Percentiles rank a stretch among this genome's conserved stretches.
Evolutionary conservation across 1,284 basidiomycete genomes (phyloP).

Genomic region (Gymnopus androsaceus): DNA sequence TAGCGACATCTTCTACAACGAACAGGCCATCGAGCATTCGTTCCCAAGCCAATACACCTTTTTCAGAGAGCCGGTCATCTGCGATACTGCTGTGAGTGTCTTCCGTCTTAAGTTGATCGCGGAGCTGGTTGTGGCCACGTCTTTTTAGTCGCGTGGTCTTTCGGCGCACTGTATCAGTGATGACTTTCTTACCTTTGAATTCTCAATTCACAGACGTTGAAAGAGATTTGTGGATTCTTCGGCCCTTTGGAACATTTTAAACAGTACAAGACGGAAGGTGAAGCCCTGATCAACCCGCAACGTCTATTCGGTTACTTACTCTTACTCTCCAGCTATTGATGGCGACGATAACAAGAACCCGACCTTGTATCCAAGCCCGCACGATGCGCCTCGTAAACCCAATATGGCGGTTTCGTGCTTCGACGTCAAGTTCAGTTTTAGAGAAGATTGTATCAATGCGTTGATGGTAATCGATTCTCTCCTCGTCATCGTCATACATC

Average conservation of each 20-base stretch:
- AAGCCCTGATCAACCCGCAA: neutral
- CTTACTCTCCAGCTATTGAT: neutral
- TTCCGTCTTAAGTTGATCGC: neutral
- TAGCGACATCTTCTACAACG: constrained; percentile 54
- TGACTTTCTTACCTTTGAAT: neutral
- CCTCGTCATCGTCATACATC: constrained; percentile 8
- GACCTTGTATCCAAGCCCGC: constrained; percentile 36
- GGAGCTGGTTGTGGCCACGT: too few relatives aligned
- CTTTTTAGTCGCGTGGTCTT: neutral
- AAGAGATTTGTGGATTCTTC: constrained; percentile 26
- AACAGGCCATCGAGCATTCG: too few relatives aligned
- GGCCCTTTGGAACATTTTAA: constrained; percentile 30
- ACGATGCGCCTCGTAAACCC: constrained; percentile 52
- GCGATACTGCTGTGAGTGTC: constrained; percentile 54
- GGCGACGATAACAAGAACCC: neutral
- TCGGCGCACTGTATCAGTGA: neutral
- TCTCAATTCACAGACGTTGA: constrained; percentile 27
- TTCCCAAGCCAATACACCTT: too few relatives aligned
- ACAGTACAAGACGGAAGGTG: constrained; percentile 15
- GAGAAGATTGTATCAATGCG: constrained; percentile 72
- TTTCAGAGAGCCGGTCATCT: constrained; percentile 56
- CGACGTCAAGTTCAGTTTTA: constrained; percentile 75
- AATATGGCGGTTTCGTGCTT: constrained; percentile 63
- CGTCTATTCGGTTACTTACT: neutral
- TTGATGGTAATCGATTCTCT: constrained; percentile 52